Conservation (phyloP, 2,329 filamentous ascomycete genomes). For the Cytospora paraplurivora region DNA sequence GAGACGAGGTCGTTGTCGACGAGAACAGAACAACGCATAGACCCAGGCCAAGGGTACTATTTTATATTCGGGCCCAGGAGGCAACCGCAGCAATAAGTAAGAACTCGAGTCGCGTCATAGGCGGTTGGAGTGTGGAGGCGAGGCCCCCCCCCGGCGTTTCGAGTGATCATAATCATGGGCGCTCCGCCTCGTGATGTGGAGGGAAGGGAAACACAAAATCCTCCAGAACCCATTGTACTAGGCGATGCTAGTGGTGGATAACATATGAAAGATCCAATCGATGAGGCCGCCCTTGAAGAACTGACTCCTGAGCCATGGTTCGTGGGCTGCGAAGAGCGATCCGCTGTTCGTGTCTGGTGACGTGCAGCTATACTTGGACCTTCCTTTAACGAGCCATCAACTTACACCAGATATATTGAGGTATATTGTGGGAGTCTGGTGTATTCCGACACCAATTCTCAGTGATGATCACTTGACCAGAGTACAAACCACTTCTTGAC, state of each 20-base stretch:
- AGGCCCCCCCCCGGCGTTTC: constrained; percentile 10
- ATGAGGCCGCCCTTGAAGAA: background rate
- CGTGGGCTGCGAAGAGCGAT: background rate
- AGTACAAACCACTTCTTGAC: background rate
- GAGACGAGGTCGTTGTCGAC: background rate
- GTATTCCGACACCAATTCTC: background rate
- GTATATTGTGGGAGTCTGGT: background rate
- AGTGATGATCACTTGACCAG: constrained; percentile 12
- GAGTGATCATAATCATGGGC: constrained; percentile 1
- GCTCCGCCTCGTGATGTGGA: constrained; percentile 10
- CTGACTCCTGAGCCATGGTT: background rate
- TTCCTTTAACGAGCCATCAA: background rate
- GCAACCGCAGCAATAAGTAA: background rate
- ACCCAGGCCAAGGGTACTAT: background rate
- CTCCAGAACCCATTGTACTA: too few relatives aligned
- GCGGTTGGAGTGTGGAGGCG: constrained; percentile 9
- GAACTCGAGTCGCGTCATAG: constrained; percentile 8
- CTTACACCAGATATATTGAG: background rate
- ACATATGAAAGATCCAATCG: constrained; percentile 8
- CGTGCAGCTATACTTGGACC: background rate
- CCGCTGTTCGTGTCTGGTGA: constrained; percentile 14
- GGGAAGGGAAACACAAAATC: background rate
- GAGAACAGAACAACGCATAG: background rate
- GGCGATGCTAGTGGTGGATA: background rate
- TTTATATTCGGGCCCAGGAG: background rate